These are phyloP conservation scores for Aspergillus haitiensis DNA, from an alignment of 495 filamentous ascomycete species.

Conservation along the genomic window DNA sequence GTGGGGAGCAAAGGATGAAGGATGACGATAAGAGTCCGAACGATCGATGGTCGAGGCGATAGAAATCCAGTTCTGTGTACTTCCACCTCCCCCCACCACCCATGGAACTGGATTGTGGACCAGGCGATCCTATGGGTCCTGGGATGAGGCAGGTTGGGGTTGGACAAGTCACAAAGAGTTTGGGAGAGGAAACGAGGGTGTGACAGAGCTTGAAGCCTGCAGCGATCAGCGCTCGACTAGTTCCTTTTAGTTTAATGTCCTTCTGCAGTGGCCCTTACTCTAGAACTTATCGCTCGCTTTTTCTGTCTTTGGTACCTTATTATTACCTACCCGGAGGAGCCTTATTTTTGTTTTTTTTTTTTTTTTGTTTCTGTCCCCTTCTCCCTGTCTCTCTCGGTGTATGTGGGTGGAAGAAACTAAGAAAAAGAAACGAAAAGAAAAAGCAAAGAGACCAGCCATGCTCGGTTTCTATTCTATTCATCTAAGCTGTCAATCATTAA, in stretches of 20 bases:
- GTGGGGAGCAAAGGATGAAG: neutral
- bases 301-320: neutral
- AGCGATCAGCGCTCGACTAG: slow-evolving; percentile 1
- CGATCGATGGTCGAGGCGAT: slow-evolving; percentile 8
- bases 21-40: neutral
- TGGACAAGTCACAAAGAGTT: neutral
- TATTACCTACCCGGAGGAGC: neutral
- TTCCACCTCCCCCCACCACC: neutral
- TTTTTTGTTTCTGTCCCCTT: too few species aligned
- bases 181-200: neutral
- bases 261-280: neutral
- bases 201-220: slow-evolving; percentile 1
- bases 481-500: too few species aligned
- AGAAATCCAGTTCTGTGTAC: neutral
- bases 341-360: too few species aligned
- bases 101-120: neutral
- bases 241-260: neutral
- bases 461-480: too few species aligned
- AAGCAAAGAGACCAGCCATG: too few species aligned
- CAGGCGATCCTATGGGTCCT: neutral
- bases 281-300: neutral
- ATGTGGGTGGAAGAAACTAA: too few species aligned
- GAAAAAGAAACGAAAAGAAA: too few species aligned
- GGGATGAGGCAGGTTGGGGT: neutral
- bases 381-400: too few species aligned